These are phyloP conservation scores for Knufia fluminis DNA, from an alignment of 2,329 filamentous ascomycete species.

Conservation along the genomic window DNA sequence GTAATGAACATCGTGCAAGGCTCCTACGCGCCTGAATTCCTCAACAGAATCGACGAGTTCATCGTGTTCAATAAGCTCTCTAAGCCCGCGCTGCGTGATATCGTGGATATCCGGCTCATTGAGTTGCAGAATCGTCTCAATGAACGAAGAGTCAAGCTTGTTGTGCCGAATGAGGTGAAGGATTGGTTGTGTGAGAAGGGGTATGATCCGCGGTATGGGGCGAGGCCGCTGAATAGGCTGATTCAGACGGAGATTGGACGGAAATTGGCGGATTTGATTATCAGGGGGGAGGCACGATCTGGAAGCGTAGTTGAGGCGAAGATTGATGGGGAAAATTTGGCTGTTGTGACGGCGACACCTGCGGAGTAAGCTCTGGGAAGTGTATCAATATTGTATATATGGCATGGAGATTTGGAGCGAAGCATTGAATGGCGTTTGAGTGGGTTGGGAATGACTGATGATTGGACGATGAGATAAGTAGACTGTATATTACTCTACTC, in stretches of 20 bases:
- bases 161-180: conserved; percentile 62
- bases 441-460: too few relatives aligned
- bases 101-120: conserved; percentile 80
- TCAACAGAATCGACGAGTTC: conserved; percentile 94
- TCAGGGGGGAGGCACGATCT: conserved; percentile 67
- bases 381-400: not conserved
- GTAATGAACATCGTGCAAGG: conserved; percentile 81
- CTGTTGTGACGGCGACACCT: not conserved
- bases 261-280: conserved; percentile 81
- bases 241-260: conserved; percentile 89
- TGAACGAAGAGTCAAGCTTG: conserved; percentile 70
- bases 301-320: conserved; percentile 5
- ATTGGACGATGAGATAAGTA: too few relatives aligned
- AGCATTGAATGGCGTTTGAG: too few relatives aligned
- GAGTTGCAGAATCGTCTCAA: conserved; percentile 78
- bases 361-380: not conserved
- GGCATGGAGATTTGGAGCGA: too few relatives aligned
- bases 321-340: not conserved
- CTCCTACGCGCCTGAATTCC: conserved; percentile 78
- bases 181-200: conserved; percentile 82
- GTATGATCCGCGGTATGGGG: conserved; percentile 86
- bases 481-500: too few relatives aligned
- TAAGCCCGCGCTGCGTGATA: conserved; percentile 68
- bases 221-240: conserved; percentile 78
- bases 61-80: conserved; percentile 90